These are phyloP conservation scores for Marchantia paleacea DNA, from an alignment of 225 moss, liverwort and hornwort genomes.

Conservation along the genomic window DNA sequence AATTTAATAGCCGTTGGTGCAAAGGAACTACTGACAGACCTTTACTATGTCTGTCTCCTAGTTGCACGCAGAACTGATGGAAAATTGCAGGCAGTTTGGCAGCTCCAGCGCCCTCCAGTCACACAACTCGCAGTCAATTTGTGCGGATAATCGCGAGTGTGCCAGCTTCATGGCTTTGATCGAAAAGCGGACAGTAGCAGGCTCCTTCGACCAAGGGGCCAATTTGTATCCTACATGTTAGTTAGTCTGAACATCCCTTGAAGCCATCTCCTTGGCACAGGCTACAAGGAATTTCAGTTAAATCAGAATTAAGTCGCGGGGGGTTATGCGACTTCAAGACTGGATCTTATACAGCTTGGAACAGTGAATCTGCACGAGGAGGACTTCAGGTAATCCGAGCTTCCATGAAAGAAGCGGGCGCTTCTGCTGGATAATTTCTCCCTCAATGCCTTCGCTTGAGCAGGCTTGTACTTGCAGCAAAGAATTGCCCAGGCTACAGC, in stretches of 20 bases:
- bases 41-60: background rate
- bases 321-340: constrained; percentile 27
- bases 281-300: background rate
- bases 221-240: background rate
- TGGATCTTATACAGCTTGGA: constrained; percentile 36
- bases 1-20: background rate
- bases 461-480: constrained; percentile 38
- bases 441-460: constrained; percentile 22
- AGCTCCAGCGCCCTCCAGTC: background rate
- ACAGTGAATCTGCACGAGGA: constrained; percentile 39
- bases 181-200: background rate
- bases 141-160: background rate
- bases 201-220: background rate
- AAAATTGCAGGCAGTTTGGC: background rate
- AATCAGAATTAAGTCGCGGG: background rate
- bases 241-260: background rate
- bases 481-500: constrained; percentile 41
- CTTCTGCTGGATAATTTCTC: constrained; percentile 38
- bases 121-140: background rate
- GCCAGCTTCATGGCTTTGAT: background rate
- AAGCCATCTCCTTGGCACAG: background rate
- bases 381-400: constrained; percentile 25
- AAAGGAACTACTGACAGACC: background rate
- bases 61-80: background rate
- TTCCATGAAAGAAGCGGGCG: constrained; percentile 31